Conservation (phyloP, 306 rosid genomes). For the Vicia villosa region DNA sequence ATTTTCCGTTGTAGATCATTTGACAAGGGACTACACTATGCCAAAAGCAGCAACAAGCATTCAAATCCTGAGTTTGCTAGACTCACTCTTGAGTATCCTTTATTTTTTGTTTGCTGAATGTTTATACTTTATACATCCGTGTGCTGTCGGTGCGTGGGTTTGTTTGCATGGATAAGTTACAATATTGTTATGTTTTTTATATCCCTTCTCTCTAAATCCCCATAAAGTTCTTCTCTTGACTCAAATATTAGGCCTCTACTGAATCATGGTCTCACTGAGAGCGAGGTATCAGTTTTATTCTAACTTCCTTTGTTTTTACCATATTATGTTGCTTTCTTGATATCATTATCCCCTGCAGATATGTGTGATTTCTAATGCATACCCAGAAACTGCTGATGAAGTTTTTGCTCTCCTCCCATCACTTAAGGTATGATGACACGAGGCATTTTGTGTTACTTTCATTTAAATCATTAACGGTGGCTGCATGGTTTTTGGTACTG, state of each 20-base stretch:
- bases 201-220: slow-evolving; percentile 7
- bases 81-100: slow-evolving; percentile 82
- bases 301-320: slow-evolving; percentile 26
- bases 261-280: slow-evolving; percentile 56
- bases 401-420: slow-evolving; percentile 82
- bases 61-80: slow-evolving; percentile 54
- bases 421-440: slow-evolving; percentile 67
- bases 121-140: slow-evolving; percentile 1
- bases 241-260: slow-evolving; percentile 60
- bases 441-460: slow-evolving; percentile 17
- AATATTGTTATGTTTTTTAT: slow-evolving; percentile 14
- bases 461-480: background rate
- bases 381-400: slow-evolving; percentile 77
- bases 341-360: slow-evolving; percentile 56
- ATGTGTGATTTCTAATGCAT: slow-evolving; percentile 76
- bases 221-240: slow-evolving; percentile 59
- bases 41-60: slow-evolving; percentile 56
- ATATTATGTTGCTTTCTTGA: slow-evolving; percentile 32
- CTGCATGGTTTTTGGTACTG: background rate
- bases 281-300: slow-evolving; percentile 66
- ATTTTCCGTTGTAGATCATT: slow-evolving; percentile 59
- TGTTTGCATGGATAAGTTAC: slow-evolving; percentile 11
- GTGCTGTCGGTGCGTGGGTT: background rate
- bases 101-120: background rate
- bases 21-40: slow-evolving; percentile 79